Conservation (phyloP, 2,329 filamentous ascomycete species). For the Tolypocladium capitatum region DNA sequence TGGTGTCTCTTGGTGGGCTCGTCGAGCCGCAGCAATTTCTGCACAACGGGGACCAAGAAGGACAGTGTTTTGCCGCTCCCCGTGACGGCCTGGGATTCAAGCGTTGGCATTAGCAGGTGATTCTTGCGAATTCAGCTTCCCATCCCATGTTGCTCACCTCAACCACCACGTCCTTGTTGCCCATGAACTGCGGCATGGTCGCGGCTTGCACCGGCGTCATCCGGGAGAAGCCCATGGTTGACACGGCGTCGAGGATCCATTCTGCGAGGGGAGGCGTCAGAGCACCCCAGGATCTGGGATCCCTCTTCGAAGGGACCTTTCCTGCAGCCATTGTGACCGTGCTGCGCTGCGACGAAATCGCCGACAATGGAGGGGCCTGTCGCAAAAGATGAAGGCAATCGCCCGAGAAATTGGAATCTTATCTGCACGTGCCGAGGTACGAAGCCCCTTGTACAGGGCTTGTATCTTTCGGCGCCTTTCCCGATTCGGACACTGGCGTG, state of each 20-base stretch:
- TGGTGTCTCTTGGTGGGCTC: conserved; percentile 82
- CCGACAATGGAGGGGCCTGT: background rate
- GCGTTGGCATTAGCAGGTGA: background rate
- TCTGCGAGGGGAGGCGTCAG: conserved; percentile 25
- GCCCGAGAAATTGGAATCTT: conserved; percentile 13
- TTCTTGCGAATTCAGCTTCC: background rate
- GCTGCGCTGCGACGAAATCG: background rate
- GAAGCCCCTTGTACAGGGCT: too few relatives aligned
- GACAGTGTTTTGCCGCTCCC: conserved; percentile 83
- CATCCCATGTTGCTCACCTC: conserved; percentile 36
- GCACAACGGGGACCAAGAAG: conserved; percentile 72
- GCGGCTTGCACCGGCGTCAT: conserved; percentile 95
- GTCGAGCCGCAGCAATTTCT: conserved; percentile 66
- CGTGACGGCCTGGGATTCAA: conserved; percentile 53
- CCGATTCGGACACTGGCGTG: background rate
- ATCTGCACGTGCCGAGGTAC: conserved; percentile 15
- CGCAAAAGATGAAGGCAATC: background rate
- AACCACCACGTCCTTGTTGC: conserved; percentile 84
- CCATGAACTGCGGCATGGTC: conserved; percentile 75
- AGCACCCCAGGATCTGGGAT: conserved; percentile 31
- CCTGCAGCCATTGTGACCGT: background rate
- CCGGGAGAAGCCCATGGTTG: conserved; percentile 70
- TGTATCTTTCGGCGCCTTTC: background rate
- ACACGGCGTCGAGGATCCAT: conserved; percentile 79
- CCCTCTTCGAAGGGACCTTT: conserved; percentile 26